phyloP scores from a whole-genome alignment of 768 basidiomycete genomes.

The Mycena latifolia region DNA sequence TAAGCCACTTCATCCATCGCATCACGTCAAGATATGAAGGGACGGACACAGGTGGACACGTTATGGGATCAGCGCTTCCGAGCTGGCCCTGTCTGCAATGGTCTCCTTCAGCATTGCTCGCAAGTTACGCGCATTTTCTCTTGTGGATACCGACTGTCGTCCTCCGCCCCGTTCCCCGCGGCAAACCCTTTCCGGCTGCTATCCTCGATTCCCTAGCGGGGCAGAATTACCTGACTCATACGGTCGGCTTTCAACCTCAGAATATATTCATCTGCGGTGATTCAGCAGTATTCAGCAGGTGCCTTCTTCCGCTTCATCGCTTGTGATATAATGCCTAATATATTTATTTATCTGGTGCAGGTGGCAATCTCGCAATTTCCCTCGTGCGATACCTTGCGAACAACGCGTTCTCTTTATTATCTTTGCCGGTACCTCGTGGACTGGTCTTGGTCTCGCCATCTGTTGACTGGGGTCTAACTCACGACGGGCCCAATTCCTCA shows the following conservation, averaged over 20 bases:
- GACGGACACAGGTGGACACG: neutral
- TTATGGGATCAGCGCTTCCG: slow-evolving; percentile 11
- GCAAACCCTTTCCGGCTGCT: slow-evolving; percentile 9
- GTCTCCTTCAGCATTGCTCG: slow-evolving; percentile 8
- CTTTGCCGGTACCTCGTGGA: slow-evolving; percentile 37
- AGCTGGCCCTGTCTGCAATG: slow-evolving; percentile 4
- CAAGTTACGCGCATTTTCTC: slow-evolving; percentile 3
- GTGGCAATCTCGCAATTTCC: slow-evolving; percentile 7
- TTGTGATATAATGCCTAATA: neutral
- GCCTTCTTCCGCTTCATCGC: neutral
- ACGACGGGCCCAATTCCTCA: slow-evolving; percentile 34
- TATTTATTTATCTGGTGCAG: neutral
- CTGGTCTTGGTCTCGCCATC: slow-evolving; percentile 50
- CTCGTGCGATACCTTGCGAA: slow-evolving; percentile 4
- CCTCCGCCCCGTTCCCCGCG: neutral
- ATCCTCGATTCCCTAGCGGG: slow-evolving; percentile 1
- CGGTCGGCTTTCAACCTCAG: slow-evolving; percentile 11
- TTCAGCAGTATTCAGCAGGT: slow-evolving; percentile 10
- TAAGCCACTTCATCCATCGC: neutral
- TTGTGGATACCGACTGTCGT: slow-evolving; percentile 4
- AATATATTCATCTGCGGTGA: slow-evolving; percentile 6
- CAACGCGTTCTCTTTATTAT: neutral
- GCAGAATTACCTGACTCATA: slow-evolving; percentile 5
- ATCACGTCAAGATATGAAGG: neutral
- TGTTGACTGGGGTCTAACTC: slow-evolving; percentile 44